Base-by-base conservation (phyloP, 1,139 yeast genomes). In the Martiniozyma asiatica region DNA sequence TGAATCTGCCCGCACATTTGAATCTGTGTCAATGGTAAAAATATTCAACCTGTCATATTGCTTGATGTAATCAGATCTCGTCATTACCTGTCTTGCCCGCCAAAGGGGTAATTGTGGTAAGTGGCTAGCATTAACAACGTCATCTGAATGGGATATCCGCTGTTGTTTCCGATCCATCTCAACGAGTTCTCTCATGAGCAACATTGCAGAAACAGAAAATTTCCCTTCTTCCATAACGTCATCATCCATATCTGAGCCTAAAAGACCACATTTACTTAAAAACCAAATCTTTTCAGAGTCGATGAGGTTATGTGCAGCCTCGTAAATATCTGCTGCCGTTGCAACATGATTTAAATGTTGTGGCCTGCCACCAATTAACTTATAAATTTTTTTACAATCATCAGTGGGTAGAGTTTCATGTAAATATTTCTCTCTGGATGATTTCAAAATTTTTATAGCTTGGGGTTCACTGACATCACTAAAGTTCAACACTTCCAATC, bases 171-270 rank as follows among this genome's bases (percentile, higher is more conserved):
- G n/a, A 47, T 78, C 89, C 71, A 78, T 66, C 18, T 70, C 71
- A 3, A 80, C 93, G 44, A 81, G 67, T 38, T 69, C 84, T 34
- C 70, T 61, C 71, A 79, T 74, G 32, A 81, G 58, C 14, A 76
- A 57, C 87, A 80, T 79, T 8, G 93, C 89, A 26, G 82, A 66
- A 2, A 76, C 60, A 5, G 85, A 64, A 46, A 81, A 81, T 50
- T 81, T 81, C 6, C 93, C 94, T 39, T 71, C 66, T 39, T 79
- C 92, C 80, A 80, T 78, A 5, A 81, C 94, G 54, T 81, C 94
- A 45, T 81, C 94, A 50, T 81, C 94, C 93, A 81, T 80, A 15
- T 63, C 72, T 42, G 63, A 64, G 2, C 93, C 94, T 7, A 81
- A 53, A 11, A 81, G 58, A 0, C 85, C 92, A 55, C 93, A 80